Evolutionary conservation across 106 monocot genomes (phyloP), one percentile per base, ranked within the genome.

Genomic region (Dactylorhiza incarnata): DNA sequence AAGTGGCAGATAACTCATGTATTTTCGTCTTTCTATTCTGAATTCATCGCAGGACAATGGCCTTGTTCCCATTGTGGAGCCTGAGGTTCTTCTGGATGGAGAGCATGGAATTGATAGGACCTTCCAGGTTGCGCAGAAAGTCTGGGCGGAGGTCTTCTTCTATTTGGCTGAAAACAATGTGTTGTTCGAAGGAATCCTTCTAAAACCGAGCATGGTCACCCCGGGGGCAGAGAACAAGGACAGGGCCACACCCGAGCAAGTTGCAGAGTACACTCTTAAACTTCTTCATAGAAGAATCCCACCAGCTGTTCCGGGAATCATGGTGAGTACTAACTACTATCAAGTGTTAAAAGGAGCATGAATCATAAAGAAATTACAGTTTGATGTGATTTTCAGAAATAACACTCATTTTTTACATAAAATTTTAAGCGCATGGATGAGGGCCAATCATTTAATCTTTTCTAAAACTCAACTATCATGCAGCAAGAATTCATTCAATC

Each of bases 131-230:
- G 78, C 91, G 1, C 86, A 76, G 55, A 80, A 86, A 62, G 91
- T 92, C n/a, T 92, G 88, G 88, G 91, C 91, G 11, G 88, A 92
- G 80, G 84, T 84, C 11, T 92, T 89, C 86, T 92, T 82, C 82
- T 89, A 89, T 76, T 26, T 92, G 76, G 91, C 91, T 25, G 80
- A 84, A 78, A 92, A 92, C 82, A 92, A 86, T 77, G 91, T 92
- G 45, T 71, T 85, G 84, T 92, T 77, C 68, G 91, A 92, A 73
- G 91, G 91, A 22, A 92, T 92, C 75, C 84, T 92, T 1, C 80
- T 92, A 8, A 92, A 92, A 74, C 91, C 91, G 9, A 89, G 88
- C 91, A 92, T 92, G 91, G 91, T 92, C 6, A 92, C 91, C 46
- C 91, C 91, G 5, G 88, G 88, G 6, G 88, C 91, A 6, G 88